These are phyloP conservation scores for Alternaria angustiovoidea DNA, from an alignment of 2,329 filamentous ascomycete species.

Conservation along the genomic window DNA sequence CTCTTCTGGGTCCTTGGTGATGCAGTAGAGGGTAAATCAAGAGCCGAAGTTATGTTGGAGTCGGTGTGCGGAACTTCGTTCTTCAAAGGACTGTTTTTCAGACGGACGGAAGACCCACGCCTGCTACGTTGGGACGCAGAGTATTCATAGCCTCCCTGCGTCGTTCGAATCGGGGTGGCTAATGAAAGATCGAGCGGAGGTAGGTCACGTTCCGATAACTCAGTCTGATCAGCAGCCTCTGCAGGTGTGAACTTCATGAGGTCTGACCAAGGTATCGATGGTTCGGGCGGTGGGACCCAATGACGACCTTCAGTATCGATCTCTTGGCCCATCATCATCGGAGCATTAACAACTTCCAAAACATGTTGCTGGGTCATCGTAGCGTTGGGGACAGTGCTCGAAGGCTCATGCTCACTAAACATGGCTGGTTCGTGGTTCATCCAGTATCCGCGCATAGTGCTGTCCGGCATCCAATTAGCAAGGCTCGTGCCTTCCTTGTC, in stretches of 20 bases:
- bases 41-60: too few relatives aligned
- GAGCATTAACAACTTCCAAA: conserved; percentile 44
- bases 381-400: conserved; percentile 54
- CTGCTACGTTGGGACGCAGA: conserved; percentile 15
- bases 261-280: conserved; percentile 50
- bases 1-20: conserved; percentile 1
- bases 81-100: conserved; percentile 12
- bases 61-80: conserved; percentile 5
- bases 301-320: conserved; percentile 17
- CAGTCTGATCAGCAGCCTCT: conserved; percentile 19
- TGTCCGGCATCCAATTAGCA: conserved; percentile 35
- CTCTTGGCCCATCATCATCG: conserved; percentile 36
- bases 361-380: conserved; percentile 53
- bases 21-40: neutral
- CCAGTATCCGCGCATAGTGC: conserved; percentile 48
- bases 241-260: conserved; percentile 36
- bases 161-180: neutral
- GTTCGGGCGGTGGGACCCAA: conserved; percentile 34
- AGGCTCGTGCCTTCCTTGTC: neutral
- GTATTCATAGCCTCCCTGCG: neutral
- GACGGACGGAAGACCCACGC: conserved; percentile 10
- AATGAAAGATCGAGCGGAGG: conserved; percentile 1
- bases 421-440: conserved; percentile 51
- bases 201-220: conserved; percentile 15
- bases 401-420: conserved; percentile 52